Evolutionary conservation across 306 rosid species (phyloP).

Genomic region (Trifolium repens): DNA sequence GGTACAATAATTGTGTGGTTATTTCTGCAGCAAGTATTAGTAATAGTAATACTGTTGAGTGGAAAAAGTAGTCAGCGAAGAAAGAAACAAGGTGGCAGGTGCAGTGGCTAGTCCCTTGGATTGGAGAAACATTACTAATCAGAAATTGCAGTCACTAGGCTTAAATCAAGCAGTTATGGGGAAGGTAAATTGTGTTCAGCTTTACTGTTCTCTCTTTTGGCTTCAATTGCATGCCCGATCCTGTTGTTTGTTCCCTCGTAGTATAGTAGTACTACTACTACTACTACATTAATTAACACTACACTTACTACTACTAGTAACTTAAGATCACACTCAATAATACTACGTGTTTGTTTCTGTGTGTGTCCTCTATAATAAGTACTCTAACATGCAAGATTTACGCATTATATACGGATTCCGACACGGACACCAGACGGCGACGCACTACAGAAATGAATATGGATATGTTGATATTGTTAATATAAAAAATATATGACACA

Average conservation of each 20-base stretch:
- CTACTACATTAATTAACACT: too few species aligned
- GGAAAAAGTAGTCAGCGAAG: conserved; percentile 29
- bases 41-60: conserved; percentile 36
- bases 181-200: conserved; percentile 64
- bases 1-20: conserved; percentile 38
- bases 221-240: conserved; percentile 42
- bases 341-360: too few species aligned
- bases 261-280: too few species aligned
- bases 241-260: conserved; percentile 26
- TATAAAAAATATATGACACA: too few species aligned
- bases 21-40: conserved; percentile 24
- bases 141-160: conserved; percentile 46
- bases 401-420: too few species aligned
- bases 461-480: too few species aligned
- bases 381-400: too few species aligned
- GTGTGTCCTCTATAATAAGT: too few species aligned
- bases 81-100: neutral
- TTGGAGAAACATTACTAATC: conserved; percentile 33
- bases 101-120: conserved; percentile 46
- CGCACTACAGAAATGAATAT: too few species aligned
- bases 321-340: too few species aligned
- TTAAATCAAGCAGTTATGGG: conserved; percentile 56
- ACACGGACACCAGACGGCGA: too few species aligned
- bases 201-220: conserved; percentile 49
- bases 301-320: too few species aligned